These are phyloP conservation scores for Thozetella sp. DNA, from an alignment of 495 filamentous ascomycete species.

Conservation along the genomic window DNA sequence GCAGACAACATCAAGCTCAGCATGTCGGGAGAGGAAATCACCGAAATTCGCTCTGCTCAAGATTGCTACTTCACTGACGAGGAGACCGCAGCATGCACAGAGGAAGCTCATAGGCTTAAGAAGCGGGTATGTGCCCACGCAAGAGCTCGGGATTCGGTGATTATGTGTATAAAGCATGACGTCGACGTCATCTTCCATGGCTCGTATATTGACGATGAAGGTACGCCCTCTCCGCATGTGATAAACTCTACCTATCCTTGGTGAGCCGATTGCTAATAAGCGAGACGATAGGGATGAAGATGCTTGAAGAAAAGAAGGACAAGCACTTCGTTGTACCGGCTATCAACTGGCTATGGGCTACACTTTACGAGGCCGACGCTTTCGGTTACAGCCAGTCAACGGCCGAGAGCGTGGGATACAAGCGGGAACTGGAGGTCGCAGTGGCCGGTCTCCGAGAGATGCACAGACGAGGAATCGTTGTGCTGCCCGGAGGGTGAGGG, in stretches of 20 bases:
- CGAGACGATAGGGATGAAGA: constrained; percentile 32
- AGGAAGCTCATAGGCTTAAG: constrained; percentile 47
- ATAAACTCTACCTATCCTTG: too few relatives aligned
- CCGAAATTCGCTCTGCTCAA: constrained; percentile 40
- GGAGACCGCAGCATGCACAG: constrained; percentile 51
- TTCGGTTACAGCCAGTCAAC: constrained; percentile 46
- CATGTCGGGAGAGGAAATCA: constrained; percentile 52
- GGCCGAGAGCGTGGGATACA: constrained; percentile 47
- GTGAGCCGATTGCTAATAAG: not conserved
- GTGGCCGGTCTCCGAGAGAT: constrained; percentile 45
- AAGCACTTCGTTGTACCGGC: constrained; percentile 49
- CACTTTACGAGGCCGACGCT: constrained; percentile 34
- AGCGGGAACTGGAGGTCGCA: constrained; percentile 42
- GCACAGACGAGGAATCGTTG: constrained; percentile 45
- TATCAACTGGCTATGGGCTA: constrained; percentile 47
- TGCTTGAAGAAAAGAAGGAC: constrained; percentile 44
- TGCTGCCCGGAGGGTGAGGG: constrained; percentile 38
- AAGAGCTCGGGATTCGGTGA: constrained; percentile 47
- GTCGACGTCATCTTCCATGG: constrained; percentile 59
- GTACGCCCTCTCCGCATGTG: constrained; percentile 9
- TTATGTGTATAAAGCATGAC: constrained; percentile 42
- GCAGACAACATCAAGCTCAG: constrained; percentile 55
- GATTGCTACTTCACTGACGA: constrained; percentile 51
- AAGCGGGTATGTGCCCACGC: constrained; percentile 52
- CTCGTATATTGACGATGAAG: constrained; percentile 46